Base-by-base conservation (phyloP, 2,329 filamentous ascomycete species). In the Nigrospora osmanthi region DNA sequence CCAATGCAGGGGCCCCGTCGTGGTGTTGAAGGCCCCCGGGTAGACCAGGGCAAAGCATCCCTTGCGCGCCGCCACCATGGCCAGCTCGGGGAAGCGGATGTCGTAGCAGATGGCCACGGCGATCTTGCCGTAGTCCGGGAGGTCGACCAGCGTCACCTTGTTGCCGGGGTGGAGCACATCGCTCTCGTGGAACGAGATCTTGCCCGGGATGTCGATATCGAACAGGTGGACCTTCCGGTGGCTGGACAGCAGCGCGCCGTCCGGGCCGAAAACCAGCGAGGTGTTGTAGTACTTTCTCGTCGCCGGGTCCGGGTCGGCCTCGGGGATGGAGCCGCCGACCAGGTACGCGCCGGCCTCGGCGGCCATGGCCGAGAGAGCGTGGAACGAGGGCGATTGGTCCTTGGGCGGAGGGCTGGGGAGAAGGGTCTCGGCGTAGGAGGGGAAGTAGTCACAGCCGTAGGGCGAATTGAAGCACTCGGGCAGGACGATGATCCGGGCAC, bases 381-480 rank as follows among this genome's bases (percentile, higher is more conserved):
- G 85, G 75, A 83, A 97, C 44, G 87, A 89, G 0, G 90, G 90
- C 5, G 87, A 85, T 57, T 85, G 79, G 38, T 80, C 76, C 49
- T 71, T 62, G 4, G 81, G 71, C 0, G 89, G 88, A 28, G 89
- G 87, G 3, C 81, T 84, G 1, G 89, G 88, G 40, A 71, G 67
- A n/a, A 97, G 81, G 2, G 81, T 84, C 68, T 98, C 93, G 54
- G 93, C 90, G 65, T 97, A 97, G 49, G 83, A 79, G 44, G 90
- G 85, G 69, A 98, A 98, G 73, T 84, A 90, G 59, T 89, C 66
- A 53, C 83, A 89, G 54, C 93, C 93, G 67, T 98, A 98, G 10
- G 93, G 93, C 36, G 87, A 94, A 73, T 98, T 98, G 81, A 98
- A 98, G 75, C 93, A 98, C 71, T 98, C 93, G 33, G 93, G 93